A percentile compares a stretch with the other conserved stretches of the same genome.
phyloP scores from a whole-genome alignment of 805 yeast genomes.

The Lachancea cidri region DNA sequence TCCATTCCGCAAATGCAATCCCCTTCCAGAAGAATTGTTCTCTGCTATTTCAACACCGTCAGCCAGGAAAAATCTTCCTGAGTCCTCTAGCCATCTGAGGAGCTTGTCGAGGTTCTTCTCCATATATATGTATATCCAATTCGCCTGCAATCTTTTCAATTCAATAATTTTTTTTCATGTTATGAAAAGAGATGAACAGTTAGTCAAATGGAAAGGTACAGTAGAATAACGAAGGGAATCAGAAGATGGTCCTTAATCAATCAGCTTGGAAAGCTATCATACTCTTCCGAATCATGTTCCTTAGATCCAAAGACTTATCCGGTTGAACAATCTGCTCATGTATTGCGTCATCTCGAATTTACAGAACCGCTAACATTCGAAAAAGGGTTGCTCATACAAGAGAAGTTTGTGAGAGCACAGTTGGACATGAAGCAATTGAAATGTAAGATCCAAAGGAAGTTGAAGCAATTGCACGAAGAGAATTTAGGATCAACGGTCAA shows the following conservation, averaged over 20 bases:
- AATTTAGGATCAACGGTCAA: conserved; percentile 33
- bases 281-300: conserved; percentile 9
- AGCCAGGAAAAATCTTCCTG: conserved; percentile 32
- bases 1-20: conserved; percentile 42
- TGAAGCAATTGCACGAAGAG: conserved; percentile 36
- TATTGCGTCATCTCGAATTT: conserved; percentile 43
- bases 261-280: background rate
- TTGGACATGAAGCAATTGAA: conserved; percentile 52
- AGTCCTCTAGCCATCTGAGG: conserved; percentile 31
- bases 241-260: background rate
- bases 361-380: conserved; percentile 36
- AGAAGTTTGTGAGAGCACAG: conserved; percentile 49
- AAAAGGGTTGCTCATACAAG: conserved; percentile 53
- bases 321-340: conserved; percentile 30
- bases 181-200: background rate
- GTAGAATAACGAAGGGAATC: no score
- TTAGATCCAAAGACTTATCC: conserved; percentile 26
- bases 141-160: no score
- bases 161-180: background rate
- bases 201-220: no score
- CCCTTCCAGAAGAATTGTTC: conserved; percentile 53
- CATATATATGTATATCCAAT: conserved; percentile 11
- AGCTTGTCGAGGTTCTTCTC: conserved; percentile 19
- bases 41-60: conserved; percentile 39
- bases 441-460: conserved; percentile 41